Conservation (phyloP, 495 filamentous ascomycete genomes). For the Penicillium flavigenum region DNA sequence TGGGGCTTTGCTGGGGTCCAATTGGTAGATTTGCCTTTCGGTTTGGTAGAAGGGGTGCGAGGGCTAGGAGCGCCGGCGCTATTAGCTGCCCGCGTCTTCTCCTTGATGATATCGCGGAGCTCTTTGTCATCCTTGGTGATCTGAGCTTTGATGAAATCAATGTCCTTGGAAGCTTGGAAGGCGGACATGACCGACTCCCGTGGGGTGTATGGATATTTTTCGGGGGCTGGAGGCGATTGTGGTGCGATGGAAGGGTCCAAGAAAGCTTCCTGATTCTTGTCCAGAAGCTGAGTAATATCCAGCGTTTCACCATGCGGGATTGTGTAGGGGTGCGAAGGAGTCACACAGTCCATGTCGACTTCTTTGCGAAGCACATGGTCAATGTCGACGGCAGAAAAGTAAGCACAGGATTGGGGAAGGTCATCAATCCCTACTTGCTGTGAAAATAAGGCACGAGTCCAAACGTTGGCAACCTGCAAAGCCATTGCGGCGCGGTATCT, state of each 20-base stretch:
- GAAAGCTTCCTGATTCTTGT: constrained; percentile 59
- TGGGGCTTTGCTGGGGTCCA: constrained; percentile 40
- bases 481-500: constrained; percentile 88
- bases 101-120: constrained; percentile 68
- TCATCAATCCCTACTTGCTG: constrained; percentile 96
- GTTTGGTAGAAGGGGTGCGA: constrained; percentile 20
- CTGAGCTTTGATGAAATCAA: constrained; percentile 77
- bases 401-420: constrained; percentile 89
- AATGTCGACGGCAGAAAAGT: constrained; percentile 93
- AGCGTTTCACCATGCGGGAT: constrained; percentile 86
- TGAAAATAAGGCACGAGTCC: constrained; percentile 95
- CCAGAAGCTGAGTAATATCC: constrained; percentile 72
- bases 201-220: constrained; percentile 63
- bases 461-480: constrained; percentile 89
- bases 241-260: constrained; percentile 65
- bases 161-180: constrained; percentile 52
- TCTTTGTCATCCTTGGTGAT: constrained; percentile 75
- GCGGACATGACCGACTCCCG: constrained; percentile 78
- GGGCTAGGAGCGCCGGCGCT: constrained; percentile 17
- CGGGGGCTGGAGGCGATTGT: constrained; percentile 49
- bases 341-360: constrained; percentile 95
- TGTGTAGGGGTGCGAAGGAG: constrained; percentile 74
- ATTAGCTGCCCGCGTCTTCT: constrained; percentile 34
- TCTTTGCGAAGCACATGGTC: constrained; percentile 93
- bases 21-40: constrained; percentile 24